These are phyloP conservation scores for Phanerodontia chrysosporium DNA, from an alignment of 768 basidiomycete species.

Conservation along the genomic window DNA sequence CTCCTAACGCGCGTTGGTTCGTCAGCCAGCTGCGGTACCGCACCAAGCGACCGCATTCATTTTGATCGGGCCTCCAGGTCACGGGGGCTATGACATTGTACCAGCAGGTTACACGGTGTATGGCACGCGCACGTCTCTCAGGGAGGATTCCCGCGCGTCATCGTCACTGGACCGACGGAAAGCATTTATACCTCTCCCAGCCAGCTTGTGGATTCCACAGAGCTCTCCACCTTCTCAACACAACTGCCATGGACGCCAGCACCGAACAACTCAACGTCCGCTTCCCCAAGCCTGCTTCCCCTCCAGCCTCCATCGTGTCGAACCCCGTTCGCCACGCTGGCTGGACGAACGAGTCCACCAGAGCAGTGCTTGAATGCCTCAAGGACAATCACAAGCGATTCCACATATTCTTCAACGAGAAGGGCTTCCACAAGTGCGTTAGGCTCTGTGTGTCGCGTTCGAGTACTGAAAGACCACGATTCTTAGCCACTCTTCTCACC, in stretches of 20 bases:
- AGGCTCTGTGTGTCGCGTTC: background rate
- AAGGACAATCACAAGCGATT: constrained; percentile 45
- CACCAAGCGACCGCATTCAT: no score
- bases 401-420: constrained; percentile 47
- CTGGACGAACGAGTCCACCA: constrained; percentile 25
- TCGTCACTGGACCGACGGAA: no score
- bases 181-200: background rate
- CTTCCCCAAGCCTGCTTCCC: constrained; percentile 11
- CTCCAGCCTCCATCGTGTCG: background rate
- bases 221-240: background rate
- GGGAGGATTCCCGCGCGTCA: no score
- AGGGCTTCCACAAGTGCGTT: constrained; percentile 49
- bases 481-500: constrained; percentile 52
- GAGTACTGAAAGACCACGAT: background rate
- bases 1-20: no score
- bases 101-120: background rate
- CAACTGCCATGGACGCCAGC: constrained; percentile 7
- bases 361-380: constrained; percentile 28
- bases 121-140: background rate
- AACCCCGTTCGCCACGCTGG: constrained; percentile 20
- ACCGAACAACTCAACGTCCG: constrained; percentile 7
- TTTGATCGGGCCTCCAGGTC: no score
- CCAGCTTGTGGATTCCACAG: background rate
- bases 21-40: no score
- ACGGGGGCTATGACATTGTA: no score